Evolutionary conservation across 495 filamentous ascomycete genomes (phyloP).

Genomic region (Aspergillus egyptiacus): DNA sequence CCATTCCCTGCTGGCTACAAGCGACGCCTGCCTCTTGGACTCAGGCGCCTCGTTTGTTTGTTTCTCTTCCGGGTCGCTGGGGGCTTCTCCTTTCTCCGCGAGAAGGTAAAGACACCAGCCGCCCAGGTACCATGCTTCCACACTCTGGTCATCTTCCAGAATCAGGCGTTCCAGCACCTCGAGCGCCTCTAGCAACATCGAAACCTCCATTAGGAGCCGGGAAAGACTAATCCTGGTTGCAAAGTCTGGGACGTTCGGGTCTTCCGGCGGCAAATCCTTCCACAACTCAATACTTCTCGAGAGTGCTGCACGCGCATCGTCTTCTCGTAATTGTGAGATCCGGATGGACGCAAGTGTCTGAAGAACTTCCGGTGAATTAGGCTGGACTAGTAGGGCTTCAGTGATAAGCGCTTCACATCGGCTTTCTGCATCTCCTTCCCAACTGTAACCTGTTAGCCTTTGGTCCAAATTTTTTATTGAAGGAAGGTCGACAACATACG

Average conservation of each 20-base stretch:
- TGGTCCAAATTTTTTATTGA: too few relatives aligned
- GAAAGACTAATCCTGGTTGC: slow-evolving; percentile 76
- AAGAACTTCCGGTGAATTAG: slow-evolving; percentile 71
- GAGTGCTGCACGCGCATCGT: slow-evolving; percentile 76
- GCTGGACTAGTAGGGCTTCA: slow-evolving; percentile 73
- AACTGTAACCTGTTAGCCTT: slow-evolving; percentile 40
- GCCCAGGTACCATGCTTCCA: slow-evolving; percentile 95
- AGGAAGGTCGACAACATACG: too few relatives aligned
- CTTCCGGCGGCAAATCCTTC: slow-evolving; percentile 65
- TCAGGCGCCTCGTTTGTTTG: slow-evolving; percentile 28
- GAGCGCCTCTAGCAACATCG: slow-evolving; percentile 75
- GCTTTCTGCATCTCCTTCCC: slow-evolving; percentile 82
- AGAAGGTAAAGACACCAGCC: slow-evolving; percentile 83
- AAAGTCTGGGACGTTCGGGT: slow-evolving; percentile 66
- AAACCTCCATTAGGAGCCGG: slow-evolving; percentile 82
- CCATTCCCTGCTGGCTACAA: slow-evolving; percentile 48
- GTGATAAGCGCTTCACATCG: slow-evolving; percentile 80
- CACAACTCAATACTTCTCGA: slow-evolving; percentile 69
- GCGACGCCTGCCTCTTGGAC: slow-evolving; percentile 32
- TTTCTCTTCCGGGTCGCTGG: slow-evolving; percentile 27
- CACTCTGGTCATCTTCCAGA: slow-evolving; percentile 81
- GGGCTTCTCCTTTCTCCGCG: slow-evolving; percentile 59
- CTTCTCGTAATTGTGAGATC: slow-evolving; percentile 72
- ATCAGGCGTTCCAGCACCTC: slow-evolving; percentile 79
- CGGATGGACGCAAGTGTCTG: slow-evolving; percentile 91